Conservation (phyloP, 2,329 filamentous ascomycete genomes). For the Ceratocystis diversiconidia region DNA sequence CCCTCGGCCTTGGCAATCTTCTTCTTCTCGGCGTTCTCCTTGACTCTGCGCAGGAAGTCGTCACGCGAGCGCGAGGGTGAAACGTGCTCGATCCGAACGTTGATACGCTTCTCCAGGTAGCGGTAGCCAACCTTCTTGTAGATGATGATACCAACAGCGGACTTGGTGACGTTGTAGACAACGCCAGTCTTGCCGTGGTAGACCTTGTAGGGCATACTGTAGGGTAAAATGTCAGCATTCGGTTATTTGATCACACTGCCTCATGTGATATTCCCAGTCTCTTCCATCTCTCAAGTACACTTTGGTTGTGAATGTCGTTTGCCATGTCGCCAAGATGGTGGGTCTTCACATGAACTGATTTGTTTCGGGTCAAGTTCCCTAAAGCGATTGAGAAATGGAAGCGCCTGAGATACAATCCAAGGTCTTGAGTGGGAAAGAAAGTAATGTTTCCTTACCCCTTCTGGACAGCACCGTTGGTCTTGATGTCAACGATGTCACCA, state of each 20-base stretch:
- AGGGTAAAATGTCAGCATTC: constrained; percentile 12
- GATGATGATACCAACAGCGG: constrained; percentile 93
- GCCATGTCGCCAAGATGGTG: neutral
- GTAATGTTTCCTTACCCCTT: constrained; percentile 58
- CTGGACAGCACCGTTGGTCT: constrained; percentile 95
- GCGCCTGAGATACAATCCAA: neutral
- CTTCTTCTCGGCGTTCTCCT: constrained; percentile 88
- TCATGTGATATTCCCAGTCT: neutral
- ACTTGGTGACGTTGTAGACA: constrained; percentile 98
- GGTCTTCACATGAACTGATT: neutral
- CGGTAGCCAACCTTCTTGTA: constrained; percentile 99
- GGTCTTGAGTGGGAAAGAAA: neutral
- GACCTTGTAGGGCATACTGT: constrained; percentile 95
- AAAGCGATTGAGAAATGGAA: constrained; percentile 4
- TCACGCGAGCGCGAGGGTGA: constrained; percentile 86
- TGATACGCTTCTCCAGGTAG: constrained; percentile 99
- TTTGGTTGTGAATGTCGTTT: neutral
- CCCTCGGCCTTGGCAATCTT: constrained; percentile 85
- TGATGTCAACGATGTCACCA: constrained; percentile 97
- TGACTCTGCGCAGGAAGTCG: constrained; percentile 91
- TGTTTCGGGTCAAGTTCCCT: constrained; percentile 8
- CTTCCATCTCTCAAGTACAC: neutral
- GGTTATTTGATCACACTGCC: neutral
- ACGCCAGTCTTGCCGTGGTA: constrained; percentile 99
- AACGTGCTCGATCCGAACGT: constrained; percentile 97